Conservation (phyloP, 2,329 filamentous ascomycete species). For the Claviceps sp. region DNA sequence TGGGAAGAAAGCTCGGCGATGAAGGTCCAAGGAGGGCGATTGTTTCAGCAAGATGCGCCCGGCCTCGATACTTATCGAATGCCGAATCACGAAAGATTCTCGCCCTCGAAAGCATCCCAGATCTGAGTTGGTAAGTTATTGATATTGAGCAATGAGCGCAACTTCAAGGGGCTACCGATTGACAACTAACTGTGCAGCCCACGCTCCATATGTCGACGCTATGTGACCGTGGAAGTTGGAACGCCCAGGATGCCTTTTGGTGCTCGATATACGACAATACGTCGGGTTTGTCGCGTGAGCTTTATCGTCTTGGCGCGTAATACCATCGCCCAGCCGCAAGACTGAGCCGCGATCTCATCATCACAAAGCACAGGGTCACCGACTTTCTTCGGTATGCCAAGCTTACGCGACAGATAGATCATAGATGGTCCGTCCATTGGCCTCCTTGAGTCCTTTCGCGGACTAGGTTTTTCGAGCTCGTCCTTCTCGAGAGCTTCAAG, state of each 20-base stretch:
- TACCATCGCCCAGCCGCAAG: slow-evolving; percentile 18
- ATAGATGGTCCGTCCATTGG: slow-evolving; percentile 20
- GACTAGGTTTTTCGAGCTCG: slow-evolving; percentile 24
- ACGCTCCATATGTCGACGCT: slow-evolving; percentile 39
- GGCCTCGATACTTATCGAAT: slow-evolving; percentile 24
- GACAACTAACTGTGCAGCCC: slow-evolving; percentile 29
- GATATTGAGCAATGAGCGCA: too few relatives aligned
- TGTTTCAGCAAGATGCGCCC: slow-evolving; percentile 35
- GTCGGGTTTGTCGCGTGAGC: slow-evolving; percentile 12
- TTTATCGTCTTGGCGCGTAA: slow-evolving; percentile 19
- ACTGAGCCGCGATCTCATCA: slow-evolving; percentile 27
- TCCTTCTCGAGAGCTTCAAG: slow-evolving; percentile 24
- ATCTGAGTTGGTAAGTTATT: too few relatives aligned
- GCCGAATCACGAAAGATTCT: slow-evolving; percentile 25
- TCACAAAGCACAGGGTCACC: slow-evolving; percentile 31
- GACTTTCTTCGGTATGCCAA: slow-evolving; percentile 18
- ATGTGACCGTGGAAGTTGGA: slow-evolving; percentile 25
- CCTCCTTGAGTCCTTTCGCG: slow-evolving; percentile 5
- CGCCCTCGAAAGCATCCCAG: slow-evolving; percentile 11
- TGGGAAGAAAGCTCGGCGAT: slow-evolving; percentile 15
- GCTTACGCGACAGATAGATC: slow-evolving; percentile 29
- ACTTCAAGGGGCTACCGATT: too few relatives aligned
- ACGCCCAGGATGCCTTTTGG: slow-evolving; percentile 33
- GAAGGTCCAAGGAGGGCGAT: slow-evolving; percentile 21
- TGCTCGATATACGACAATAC: slow-evolving; percentile 20